Base-by-base conservation (phyloP, 2,329 filamentous ascomycete species). In the Aureobasidium sp. region DNA sequence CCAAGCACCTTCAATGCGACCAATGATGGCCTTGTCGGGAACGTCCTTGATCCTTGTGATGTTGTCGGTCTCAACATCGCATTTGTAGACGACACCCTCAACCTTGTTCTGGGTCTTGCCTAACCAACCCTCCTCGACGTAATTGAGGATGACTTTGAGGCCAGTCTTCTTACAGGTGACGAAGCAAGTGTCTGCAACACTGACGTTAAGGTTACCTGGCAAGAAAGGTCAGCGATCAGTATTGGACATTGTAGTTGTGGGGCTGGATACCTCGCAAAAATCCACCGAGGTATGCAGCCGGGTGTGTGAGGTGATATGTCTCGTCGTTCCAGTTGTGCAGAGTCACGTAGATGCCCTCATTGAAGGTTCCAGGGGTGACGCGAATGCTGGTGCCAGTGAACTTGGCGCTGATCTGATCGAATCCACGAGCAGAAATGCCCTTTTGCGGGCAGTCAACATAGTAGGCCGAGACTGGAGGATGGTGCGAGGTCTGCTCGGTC, bases 401-500 rank as follows among this genome's bases (percentile, higher is more conserved):
- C 70, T 96, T 97, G 65, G 93, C 93, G 61, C 87, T 91, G 63
- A 98, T 84, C 73, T 98, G 93, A 66, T 98, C 93, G 66, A 91
- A 98, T 1, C 93, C 93, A 55, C 86, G 80, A 14, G 93, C 93
- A 32, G 82, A 83, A 59, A 98, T 79, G 24, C 91, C 93, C 66
- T 89, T 90, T 61, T 94, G 87, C 0, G 90, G 90, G 66, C 93
- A 98, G 65, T 90, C 85, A 59, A 96, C 84, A 68, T 88, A 91
- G 70, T 95, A 98, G 12, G 93, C 93, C 61, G 91, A 97, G 60
- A 98, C 91, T 8, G 93, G 93, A 29, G 93, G 93, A 70, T 98
- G 93, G 64, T 98, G 93, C 6, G 90, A 96, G 7, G 93, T 98
- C 72, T 98, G 93, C 71, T 98, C 93, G 22, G 93, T 97, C 56